These are phyloP conservation scores for Conringia planisiliqua DNA, from an alignment of 345 rosid species.

Conservation along the genomic window DNA sequence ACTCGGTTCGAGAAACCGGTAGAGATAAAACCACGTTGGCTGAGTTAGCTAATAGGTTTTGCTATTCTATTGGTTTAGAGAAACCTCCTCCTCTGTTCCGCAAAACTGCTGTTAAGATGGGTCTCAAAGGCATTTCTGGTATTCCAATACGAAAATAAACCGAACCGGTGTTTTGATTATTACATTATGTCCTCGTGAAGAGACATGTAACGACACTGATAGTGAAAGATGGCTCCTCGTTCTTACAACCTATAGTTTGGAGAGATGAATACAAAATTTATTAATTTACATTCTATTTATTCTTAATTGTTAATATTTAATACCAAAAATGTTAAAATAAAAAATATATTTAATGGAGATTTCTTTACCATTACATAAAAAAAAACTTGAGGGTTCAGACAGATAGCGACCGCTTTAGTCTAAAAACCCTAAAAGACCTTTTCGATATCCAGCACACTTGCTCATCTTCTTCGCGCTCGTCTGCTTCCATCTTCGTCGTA, in stretches of 20 bases:
- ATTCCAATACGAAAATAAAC: constrained; percentile 53
- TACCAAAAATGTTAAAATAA: too few species aligned
- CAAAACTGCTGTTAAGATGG: constrained; percentile 92
- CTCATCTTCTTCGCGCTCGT: background rate
- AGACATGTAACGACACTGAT: background rate
- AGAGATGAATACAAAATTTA: background rate
- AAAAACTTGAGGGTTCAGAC: too few species aligned
- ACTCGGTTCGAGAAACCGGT: constrained; percentile 78
- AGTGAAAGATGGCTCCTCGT: background rate
- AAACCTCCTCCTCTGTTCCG: constrained; percentile 74
- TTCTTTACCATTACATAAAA: background rate
- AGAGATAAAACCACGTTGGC: constrained; percentile 84
- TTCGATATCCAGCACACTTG: background rate
- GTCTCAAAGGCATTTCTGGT: constrained; percentile 79
- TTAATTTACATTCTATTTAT: background rate
- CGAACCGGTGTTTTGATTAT: background rate
- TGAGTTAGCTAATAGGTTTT: constrained; percentile 73
- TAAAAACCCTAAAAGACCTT: background rate
- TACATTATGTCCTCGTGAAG: background rate
- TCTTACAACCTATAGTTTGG: too few species aligned
- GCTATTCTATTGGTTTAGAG: constrained; percentile 73
- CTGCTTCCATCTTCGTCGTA: background rate
- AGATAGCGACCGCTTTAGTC: background rate
- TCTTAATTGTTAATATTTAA: background rate
- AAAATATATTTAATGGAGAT: too few species aligned